Percentiles rank a stretch among this genome's conserved stretches.
These are phyloP conservation scores for Lipomyces lipofer DNA, from an alignment of 805 yeast species.

Conservation along the genomic window DNA sequence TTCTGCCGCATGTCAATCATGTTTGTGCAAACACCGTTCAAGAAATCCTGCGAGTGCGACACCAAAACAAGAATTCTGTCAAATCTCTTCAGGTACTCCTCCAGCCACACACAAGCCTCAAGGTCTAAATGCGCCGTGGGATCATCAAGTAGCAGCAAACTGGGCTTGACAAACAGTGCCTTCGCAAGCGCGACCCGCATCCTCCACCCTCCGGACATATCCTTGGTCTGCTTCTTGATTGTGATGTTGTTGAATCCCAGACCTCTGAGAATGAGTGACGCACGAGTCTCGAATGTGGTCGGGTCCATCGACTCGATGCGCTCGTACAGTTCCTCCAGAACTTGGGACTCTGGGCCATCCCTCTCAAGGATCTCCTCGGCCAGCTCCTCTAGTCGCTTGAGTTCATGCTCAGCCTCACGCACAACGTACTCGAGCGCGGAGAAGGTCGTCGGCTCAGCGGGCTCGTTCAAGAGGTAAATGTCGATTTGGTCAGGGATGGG, in stretches of 20 bases:
- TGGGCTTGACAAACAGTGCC: constrained; percentile 97
- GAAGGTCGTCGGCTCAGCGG: constrained; percentile 90
- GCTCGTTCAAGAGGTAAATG: constrained; percentile 91
- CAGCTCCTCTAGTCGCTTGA: constrained; percentile 84
- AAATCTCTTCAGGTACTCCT: constrained; percentile 92
- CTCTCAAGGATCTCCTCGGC: constrained; percentile 86
- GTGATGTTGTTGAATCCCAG: constrained; percentile 89
- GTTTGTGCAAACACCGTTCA: constrained; percentile 96
- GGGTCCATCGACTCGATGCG: constrained; percentile 96
- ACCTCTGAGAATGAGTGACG: constrained; percentile 94
- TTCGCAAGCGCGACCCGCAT: constrained; percentile 99
- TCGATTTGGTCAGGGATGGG: constrained; percentile 93
- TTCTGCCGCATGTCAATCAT: constrained; percentile 93
- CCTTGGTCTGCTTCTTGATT: constrained; percentile 90
- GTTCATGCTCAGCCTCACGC: constrained; percentile 90
- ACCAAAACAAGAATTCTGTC: constrained; percentile 92
- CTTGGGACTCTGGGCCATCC: constrained; percentile 90
- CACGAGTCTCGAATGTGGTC: constrained; percentile 91
- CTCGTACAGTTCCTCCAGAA: constrained; percentile 87
- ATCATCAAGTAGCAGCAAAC: constrained; percentile 89
- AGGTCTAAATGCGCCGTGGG: constrained; percentile 99
- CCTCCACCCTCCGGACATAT: constrained; percentile 99
- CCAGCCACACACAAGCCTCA: constrained; percentile 99
- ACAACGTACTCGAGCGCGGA: constrained; percentile 96
- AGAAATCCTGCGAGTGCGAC: constrained; percentile 98